Percentiles rank a stretch among this genome's conserved stretches.
Conservation (phyloP, 2,329 filamentous ascomycete genomes). For the Fusarium subtropicale region DNA sequence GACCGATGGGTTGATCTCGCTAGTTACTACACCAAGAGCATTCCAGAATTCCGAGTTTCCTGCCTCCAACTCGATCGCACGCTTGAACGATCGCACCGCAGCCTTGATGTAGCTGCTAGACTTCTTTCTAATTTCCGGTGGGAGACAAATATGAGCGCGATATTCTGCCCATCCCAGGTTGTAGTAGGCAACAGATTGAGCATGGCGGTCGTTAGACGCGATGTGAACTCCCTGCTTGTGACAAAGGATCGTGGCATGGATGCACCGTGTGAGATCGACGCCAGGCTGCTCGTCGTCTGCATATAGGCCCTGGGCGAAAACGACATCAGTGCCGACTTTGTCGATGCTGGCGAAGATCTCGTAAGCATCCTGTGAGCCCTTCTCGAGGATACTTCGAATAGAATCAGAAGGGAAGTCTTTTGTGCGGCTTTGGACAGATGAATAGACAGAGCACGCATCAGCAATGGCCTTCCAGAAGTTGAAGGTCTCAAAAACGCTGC, state of each 20-base stretch:
- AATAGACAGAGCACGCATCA: constrained; percentile 88
- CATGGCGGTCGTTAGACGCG: constrained; percentile 79
- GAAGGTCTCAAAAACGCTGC: constrained; percentile 76
- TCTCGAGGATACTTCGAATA: constrained; percentile 69
- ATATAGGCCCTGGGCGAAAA: constrained; percentile 59
- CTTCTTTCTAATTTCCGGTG: constrained; percentile 64
- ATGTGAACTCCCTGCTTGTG: constrained; percentile 87
- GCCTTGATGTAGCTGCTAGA: constrained; percentile 79
- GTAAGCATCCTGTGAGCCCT: constrained; percentile 66
- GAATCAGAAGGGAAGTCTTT: constrained; percentile 70
- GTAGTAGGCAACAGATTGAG: constrained; percentile 95
- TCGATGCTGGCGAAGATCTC: constrained; percentile 77
- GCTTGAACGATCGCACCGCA: constrained; percentile 90
- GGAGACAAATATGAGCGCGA: constrained; percentile 77
- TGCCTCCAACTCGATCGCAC: constrained; percentile 93
- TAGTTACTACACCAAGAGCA: constrained; percentile 90
- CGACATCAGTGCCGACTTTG: constrained; percentile 62
- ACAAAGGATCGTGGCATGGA: constrained; percentile 81
- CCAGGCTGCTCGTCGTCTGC: constrained; percentile 61
- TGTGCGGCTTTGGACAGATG: constrained; percentile 77
- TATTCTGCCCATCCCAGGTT: constrained; percentile 96
- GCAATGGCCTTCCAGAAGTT: constrained; percentile 96
- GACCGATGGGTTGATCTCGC: constrained; percentile 84
- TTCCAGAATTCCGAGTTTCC: constrained; percentile 99
- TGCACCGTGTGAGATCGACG: constrained; percentile 66